Evolutionary conservation across 1,139 yeast genomes (phyloP), one percentile per base, ranked within the genome.

Genomic region (Meyerozyma guilliermondii): DNA sequence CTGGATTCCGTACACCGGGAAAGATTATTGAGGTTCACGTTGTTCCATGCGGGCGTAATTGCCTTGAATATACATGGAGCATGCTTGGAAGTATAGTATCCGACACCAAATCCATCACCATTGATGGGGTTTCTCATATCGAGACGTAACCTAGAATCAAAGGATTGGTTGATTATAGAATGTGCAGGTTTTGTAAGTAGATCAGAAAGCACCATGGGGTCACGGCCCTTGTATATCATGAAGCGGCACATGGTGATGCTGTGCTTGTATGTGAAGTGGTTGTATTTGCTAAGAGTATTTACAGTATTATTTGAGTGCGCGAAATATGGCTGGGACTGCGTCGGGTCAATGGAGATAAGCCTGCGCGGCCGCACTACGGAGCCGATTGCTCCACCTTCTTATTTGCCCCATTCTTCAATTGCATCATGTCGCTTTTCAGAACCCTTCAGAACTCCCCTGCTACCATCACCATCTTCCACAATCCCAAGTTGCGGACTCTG

Each of bases 41-140:
- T 92, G 65, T 92, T 92, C 98, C 98, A 92, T 0, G 98, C 98
- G 0, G 95, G 96, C 0, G 98, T 92, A 42, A 89, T 91, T 16
- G 98, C 97, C 54, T 88, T 84, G 68, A 87, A 92, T 3, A 89
- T 76, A 58, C 95, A 87, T 7, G 71, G 66, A 43, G 59, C 55
- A 35, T 67, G 59, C 22, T 80, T 85, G 7, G 82, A 68, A 1
- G 87, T 76, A 58, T 92, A 92, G 65, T 92, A 92, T 1, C 98
- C 98, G 7, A 92, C 95, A 1, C 98, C 98, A 61, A 92, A 92
- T 1, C 98, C 98, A 62, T 92, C 98, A 35, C 98, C 98, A 59
- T 92, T 92, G 51, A 92, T 88, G 4, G 98, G 98, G 44, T 95
- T 80, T 50, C 83, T 74, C 71, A 82, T 83, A 57, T 92, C 98